Evolutionary conservation across 2,329 filamentous ascomycete species (phyloP), one percentile per base, ranked within the genome.

Genomic region (Elsinoe perseae): DNA sequence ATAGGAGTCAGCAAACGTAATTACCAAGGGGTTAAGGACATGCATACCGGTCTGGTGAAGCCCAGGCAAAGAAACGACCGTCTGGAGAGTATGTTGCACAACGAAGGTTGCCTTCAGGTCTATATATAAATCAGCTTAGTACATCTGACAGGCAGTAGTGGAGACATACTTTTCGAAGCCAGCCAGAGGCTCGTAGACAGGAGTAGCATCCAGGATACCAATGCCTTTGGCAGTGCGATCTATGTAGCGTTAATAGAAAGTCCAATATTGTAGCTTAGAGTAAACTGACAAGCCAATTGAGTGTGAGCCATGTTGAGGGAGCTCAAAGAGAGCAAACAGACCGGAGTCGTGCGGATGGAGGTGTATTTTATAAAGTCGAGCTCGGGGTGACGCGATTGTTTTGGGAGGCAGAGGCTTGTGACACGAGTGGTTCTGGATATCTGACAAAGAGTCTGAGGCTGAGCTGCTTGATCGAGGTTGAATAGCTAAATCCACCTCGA

Each of bases 21-120:
- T 34, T 23, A 7, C 14, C 8, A 3, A 20, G 7, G 20, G 2
- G 14, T 9, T 14, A 20, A n/a, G 27, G 25, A 50, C 2, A 62
- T 75, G 83, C 81, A 78, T 44, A 56, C 53, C 53, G 75, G 66
- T 95, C 89, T 61, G 84, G 86, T 61, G 89, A 88, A 63, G 92
- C 91, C 86, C 89, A 98, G 61, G 90, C 91, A 74, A 96, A 95
- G 78, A 91, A 98, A 69, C 87, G 88, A 70, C 93, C 92, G 73
- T 93, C 95, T 58, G 90, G 87, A 61, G 93, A 97, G 78, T 98
- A 98, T 67, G 84, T 83, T 79, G 87, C 95, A 77, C 90, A 97
- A 72, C 93, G 87, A 68, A 95, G 82, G 76, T 92, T 95, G 70
- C 91, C 92, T 79, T 95, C 88, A 60, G 92, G 91, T 75, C 86